Evolutionary conservation across 306 rosid species (phyloP), one percentile per base, ranked within the genome.

Genomic region (Cyclanthera cordifolia): DNA sequence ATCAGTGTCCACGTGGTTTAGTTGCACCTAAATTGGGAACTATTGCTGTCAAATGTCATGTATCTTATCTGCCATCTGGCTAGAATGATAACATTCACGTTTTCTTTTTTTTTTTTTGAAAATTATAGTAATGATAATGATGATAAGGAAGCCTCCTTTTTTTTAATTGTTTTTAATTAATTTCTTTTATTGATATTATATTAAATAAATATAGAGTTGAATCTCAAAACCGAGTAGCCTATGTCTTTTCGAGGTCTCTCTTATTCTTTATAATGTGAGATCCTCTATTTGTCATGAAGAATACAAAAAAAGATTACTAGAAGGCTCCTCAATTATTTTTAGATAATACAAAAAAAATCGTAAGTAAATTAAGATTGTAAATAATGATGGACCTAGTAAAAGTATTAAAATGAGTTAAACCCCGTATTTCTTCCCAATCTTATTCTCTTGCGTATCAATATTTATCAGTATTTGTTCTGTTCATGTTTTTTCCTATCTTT

Each of bases 1-100:
- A 23, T 69, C 78, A 68, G 60, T 67, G 16, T 24, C 2, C 41
- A 47, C n/a, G 58, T 67, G 69, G 68, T 43, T 43, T 63, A 20
- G 20, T 6, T 64, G 23, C 34, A 43, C 19, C 53, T 43, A 14
- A 64, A 64, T 43, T 9, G 12, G 4, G 50, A 61, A 19, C 45
- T 25, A 13, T 15, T 57, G 4, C 68, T n/a, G 16, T 41, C 69
- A 63, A 37, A 8, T 7, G 43, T 37, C 43, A 37, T 57, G 34
- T 28, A 8, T 57, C 23, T 15, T 63, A 20, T 41, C 32, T n/a
- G 21, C 51, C 69, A 63, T 63, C n/a, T 63, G 8, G 51, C 41
- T 37, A 30, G 32, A 19, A 41, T 24, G 21, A 41, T 65, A 12
- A 12, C 48, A 10, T 43, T 1, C 15, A 41, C 13, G 3, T 41